Evolutionary conservation across 2,329 filamentous ascomycete genomes (phyloP).

Genomic region (Colletotrichum acutatum): DNA sequence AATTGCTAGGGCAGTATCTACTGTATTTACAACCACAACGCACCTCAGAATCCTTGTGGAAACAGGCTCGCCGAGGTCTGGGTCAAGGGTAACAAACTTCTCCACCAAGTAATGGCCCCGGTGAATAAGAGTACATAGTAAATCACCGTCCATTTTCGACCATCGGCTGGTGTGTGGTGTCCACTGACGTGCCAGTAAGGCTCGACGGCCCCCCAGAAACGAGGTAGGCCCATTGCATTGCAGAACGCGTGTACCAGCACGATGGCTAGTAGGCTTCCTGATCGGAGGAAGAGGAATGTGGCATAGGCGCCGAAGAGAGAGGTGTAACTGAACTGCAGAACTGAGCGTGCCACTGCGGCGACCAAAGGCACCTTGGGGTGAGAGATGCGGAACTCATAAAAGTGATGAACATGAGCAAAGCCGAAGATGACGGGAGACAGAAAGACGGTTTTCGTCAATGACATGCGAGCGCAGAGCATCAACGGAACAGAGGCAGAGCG

Average conservation of each 20-base stretch:
- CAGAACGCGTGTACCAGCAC: conserved; percentile 88
- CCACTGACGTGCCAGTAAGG: conserved; percentile 51
- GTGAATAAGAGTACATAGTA: conserved; percentile 83
- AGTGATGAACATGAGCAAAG: conserved; percentile 92
- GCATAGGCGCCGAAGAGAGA: conserved; percentile 94
- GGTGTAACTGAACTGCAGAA: conserved; percentile 90
- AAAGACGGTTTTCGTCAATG: conserved; percentile 73
- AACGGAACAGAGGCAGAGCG: conserved; percentile 87
- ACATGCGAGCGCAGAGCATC: conserved; percentile 76
- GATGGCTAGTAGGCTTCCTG: conserved; percentile 81
- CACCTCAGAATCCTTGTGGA: not conserved
- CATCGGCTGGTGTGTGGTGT: not conserved
- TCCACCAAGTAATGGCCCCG: conserved; percentile 79
- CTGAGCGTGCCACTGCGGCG: conserved; percentile 74
- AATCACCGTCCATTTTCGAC: conserved; percentile 72
- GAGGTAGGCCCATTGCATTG: conserved; percentile 90
- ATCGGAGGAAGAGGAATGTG: conserved; percentile 88
- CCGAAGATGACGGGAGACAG: conserved; percentile 90
- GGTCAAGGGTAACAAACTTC: conserved; percentile 77
- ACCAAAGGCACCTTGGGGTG: conserved; percentile 75
- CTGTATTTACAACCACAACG: not conserved
- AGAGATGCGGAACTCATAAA: conserved; percentile 91
- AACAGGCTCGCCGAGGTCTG: conserved; percentile 66
- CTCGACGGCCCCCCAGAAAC: conserved; percentile 83
- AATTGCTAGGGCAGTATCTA: not conserved